A percentile compares a stretch with the other conserved stretches of the same genome.
phyloP scores from a whole-genome alignment of 2,329 filamentous ascomycete genomes.

The Dissoconium aciculare region DNA sequence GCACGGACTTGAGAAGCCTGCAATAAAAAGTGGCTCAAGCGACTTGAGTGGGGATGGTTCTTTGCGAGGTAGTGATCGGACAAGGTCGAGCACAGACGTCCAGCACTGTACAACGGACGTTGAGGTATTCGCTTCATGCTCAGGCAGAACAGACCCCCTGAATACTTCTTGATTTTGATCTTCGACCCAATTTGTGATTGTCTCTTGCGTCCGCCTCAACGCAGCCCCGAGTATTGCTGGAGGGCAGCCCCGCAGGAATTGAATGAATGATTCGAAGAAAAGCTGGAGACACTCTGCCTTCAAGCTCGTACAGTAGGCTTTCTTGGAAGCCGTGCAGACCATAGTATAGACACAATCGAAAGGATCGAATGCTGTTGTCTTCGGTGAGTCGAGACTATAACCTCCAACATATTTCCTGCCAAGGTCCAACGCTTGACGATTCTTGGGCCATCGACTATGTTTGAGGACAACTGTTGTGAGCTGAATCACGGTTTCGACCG shows the following conservation, averaged over 20 bases:
- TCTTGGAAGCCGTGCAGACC: constrained; percentile 37
- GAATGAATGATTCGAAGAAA: constrained; percentile 7
- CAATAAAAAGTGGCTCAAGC: constrained; percentile 36
- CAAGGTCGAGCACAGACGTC: constrained; percentile 33
- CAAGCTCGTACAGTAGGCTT: constrained; percentile 36
- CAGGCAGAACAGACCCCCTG: background rate
- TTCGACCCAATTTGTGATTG: constrained; percentile 48
- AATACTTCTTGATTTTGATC: constrained; percentile 30
- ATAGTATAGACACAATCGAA: constrained; percentile 53
- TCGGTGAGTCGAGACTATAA: constrained; percentile 26
- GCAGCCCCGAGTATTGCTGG: constrained; percentile 38
- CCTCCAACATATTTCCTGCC: constrained; percentile 55
- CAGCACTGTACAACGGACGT: constrained; percentile 26
- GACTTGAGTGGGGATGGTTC: constrained; percentile 40
- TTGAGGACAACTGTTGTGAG: constrained; percentile 10
- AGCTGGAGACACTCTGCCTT: background rate
- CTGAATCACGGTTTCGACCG: constrained; percentile 10
- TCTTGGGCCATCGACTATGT: constrained; percentile 37
- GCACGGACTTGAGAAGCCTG: constrained; percentile 40
- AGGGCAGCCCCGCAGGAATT: constrained; percentile 27
- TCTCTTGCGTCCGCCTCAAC: constrained; percentile 46
- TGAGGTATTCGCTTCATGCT: too few species aligned
- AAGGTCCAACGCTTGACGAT: constrained; percentile 48
- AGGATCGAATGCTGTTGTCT: constrained; percentile 37
- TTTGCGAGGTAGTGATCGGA: constrained; percentile 45